Conservation (phyloP, 176 grass and related monocot genomes). For the Hordeum vulgare region MorexV3_pseudomolecules_assembly NC_058519.1:443312345-443312844, state of each 20-base stretch:
- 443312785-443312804: neutral
- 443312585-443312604: neutral
- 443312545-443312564: neutral
- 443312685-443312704: neutral
- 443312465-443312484: neutral
- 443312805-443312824: neutral
- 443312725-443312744: neutral
- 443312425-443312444: conserved; percentile 28
- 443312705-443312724: neutral
- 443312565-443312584: neutral
- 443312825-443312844: neutral
- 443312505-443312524: neutral
- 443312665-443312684: neutral
- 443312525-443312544: neutral
- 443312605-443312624: neutral
- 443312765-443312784: neutral
- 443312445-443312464: neutral
- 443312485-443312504: neutral
- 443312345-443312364: conserved; percentile 96
- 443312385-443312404: conserved; percentile 99
- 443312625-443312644: neutral
- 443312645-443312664: neutral
- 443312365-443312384: conserved; percentile 98
- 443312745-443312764: neutral
- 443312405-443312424: conserved; percentile 94